These are phyloP conservation scores for Petunia axillaris DNA, from an alignment of 257 asterid species.

Conservation along the genomic window DNA sequence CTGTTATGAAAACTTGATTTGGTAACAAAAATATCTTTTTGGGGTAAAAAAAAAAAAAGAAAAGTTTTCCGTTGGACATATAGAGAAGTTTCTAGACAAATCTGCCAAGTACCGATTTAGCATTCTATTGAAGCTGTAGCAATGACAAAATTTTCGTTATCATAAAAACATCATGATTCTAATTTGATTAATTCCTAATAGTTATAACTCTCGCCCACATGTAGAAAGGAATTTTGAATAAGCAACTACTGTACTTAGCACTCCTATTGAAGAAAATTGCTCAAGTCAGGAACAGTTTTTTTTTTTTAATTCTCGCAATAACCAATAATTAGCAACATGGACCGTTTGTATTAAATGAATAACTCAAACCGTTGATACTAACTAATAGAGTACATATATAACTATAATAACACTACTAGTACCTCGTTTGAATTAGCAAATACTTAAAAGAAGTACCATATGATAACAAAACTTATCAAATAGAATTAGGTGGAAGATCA, in stretches of 20 bases:
- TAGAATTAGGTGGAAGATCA: neutral
- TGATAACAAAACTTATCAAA: neutral
- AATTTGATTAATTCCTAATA: neutral
- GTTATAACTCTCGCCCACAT: neutral
- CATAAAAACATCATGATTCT: neutral
- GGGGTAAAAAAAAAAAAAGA: neutral
- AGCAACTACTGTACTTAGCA: neutral
- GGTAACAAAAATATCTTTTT: neutral
- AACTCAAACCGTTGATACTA: neutral
- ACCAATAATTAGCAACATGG: neutral
- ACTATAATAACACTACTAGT: neutral
- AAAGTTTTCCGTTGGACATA: neutral
- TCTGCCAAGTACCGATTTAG: no score
- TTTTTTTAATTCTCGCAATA: neutral
- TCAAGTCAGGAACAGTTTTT: neutral
- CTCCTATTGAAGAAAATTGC: neutral
- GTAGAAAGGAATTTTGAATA: neutral
- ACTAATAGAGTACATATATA: neutral
- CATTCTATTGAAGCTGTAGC: neutral
- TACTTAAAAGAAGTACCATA: neutral
- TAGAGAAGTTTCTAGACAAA: neutral
- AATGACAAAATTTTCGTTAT: neutral
- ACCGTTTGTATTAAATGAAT: neutral
- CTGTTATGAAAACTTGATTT: neutral
- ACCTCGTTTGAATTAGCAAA: conserved; percentile 1